Evolutionary conservation across 768 basidiomycete species (phyloP).

Genomic region (Melanogaster broomeanus): DNA sequence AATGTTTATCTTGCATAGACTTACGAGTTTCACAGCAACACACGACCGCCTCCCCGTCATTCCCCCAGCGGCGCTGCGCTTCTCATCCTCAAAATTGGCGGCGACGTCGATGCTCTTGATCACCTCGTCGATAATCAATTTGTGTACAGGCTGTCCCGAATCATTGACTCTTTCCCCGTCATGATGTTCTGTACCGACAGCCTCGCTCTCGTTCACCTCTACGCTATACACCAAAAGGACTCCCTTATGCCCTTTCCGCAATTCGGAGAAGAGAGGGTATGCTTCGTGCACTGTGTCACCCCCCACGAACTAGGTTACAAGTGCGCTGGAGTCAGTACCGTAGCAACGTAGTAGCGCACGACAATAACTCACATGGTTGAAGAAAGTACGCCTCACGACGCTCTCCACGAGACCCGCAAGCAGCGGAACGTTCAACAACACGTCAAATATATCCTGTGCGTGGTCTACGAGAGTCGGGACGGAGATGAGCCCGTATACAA

Average conservation of each 20-base stretch:
- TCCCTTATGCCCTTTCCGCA: conserved; percentile 73
- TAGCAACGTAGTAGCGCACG: neutral
- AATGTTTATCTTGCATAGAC: conserved; percentile 19
- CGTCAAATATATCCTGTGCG: conserved; percentile 64
- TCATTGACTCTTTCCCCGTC: conserved; percentile 1
- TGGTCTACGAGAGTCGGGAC: conserved; percentile 74
- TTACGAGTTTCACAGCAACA: conserved; percentile 83
- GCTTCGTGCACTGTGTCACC: conserved; percentile 78
- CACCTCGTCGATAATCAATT: conserved; percentile 74
- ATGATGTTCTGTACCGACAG: conserved; percentile 30
- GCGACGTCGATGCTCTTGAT: conserved; percentile 74
- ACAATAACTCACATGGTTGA: conserved; percentile 62
- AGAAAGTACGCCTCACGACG: conserved; percentile 80
- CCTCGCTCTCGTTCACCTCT: conserved; percentile 71
- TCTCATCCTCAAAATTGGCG: conserved; percentile 73
- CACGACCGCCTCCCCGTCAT: conserved; percentile 60
- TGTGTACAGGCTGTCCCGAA: conserved; percentile 42
- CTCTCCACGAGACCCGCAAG: conserved; percentile 64
- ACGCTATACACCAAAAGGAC: conserved; percentile 82
- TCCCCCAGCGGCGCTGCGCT: conserved; percentile 15
- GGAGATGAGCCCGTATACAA: conserved; percentile 82
- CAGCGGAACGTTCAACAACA: conserved; percentile 49
- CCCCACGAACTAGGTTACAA: conserved; percentile 70
- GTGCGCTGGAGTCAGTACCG: neutral
- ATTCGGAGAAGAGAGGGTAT: conserved; percentile 58